Evolutionary conservation across 306 rosid genomes (phyloP).

Genomic region (Styphnolobium japonicum): DNA sequence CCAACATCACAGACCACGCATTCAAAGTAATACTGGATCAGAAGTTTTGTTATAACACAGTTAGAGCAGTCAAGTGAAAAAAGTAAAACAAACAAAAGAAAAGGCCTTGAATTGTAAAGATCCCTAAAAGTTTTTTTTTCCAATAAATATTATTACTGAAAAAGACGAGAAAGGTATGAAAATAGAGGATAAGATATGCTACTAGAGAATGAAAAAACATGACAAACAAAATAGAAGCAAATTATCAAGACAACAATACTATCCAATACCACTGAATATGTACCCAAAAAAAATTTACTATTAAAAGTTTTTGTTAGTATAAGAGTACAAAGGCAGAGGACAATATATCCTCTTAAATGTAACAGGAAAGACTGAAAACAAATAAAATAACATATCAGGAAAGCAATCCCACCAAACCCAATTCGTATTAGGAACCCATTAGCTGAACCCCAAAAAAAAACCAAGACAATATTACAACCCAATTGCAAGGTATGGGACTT

Average conservation of each 20-base stretch:
- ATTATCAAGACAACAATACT: not conserved
- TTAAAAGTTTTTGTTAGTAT: not conserved
- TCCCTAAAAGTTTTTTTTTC: not conserved
- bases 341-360: conserved; percentile 19
- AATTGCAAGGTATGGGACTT: no score
- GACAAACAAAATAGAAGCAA: conserved; percentile 7
- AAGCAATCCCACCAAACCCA: not conserved
- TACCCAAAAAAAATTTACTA: not conserved
- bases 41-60: conserved; percentile 15
- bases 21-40: conserved; percentile 82
- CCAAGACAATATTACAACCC: no score
- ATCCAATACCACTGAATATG: not conserved
- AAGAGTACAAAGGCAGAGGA: not conserved
- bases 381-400: not conserved
- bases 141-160: not conserved
- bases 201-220: conserved; percentile 6
- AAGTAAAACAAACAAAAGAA: not conserved
- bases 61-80: conserved; percentile 27
- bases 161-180: not conserved
- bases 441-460: conserved; percentile 8
- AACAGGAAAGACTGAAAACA: conserved; percentile 12
- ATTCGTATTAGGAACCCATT: no score
- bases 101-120: not conserved
- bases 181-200: not conserved
- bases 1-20: conserved; percentile 96